Percentiles rank a stretch among this genome's conserved stretches.
Evolutionary conservation across 208 protist genomes (phyloP).

Genomic region (Trichomonas tenax): DNA sequence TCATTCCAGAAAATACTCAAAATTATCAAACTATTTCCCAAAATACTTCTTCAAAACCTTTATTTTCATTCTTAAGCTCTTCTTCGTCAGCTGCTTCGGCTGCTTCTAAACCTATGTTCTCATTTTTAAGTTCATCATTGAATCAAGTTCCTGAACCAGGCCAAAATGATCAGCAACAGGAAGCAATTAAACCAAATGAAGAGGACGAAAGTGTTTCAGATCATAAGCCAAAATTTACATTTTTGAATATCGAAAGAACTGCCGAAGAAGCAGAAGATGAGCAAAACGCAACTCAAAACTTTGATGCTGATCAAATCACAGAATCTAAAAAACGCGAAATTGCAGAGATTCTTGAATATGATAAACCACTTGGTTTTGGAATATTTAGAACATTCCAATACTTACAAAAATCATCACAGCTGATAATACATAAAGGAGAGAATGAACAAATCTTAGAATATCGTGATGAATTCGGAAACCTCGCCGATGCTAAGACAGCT

Average conservation of each 20-base stretch:
- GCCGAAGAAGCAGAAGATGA: background rate
- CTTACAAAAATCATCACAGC: too few species aligned
- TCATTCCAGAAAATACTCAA: background rate
- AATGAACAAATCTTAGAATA: constrained; percentile 10
- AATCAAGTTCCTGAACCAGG: background rate
- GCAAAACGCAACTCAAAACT: background rate
- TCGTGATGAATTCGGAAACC: background rate
- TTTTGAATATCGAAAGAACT: background rate
- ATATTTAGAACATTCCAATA: background rate
- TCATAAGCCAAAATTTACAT: background rate
- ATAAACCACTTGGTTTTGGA: background rate
- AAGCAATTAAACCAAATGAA: background rate
- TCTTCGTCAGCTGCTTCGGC: background rate
- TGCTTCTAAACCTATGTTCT: background rate
- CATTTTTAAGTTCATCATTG: background rate
- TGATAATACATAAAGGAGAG: background rate
- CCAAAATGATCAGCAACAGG: background rate
- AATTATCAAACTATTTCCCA: background rate
- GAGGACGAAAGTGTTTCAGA: background rate
- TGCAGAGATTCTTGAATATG: background rate
- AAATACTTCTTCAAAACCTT: background rate
- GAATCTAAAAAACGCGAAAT: background rate
- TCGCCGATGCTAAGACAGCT: background rate
- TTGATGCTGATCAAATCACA: background rate
- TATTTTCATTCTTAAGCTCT: background rate